Conservation (phyloP, 2,329 filamentous ascomycete species). For the Alternaria postmessia region DNA sequence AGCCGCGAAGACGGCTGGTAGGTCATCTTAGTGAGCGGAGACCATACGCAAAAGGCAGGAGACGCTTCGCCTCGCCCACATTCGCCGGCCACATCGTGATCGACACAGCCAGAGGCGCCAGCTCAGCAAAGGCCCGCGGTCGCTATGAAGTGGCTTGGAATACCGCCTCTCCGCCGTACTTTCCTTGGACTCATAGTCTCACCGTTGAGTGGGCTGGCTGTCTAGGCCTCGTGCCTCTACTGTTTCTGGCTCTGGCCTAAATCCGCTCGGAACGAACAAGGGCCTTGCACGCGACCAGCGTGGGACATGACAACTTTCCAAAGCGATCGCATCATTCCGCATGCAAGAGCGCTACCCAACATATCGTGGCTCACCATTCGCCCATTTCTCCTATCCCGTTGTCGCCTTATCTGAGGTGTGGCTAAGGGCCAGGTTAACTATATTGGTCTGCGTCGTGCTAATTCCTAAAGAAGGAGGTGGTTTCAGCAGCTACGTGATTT, state of each 20-base stretch:
- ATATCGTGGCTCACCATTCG: slow-evolving; percentile 10
- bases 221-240: neutral
- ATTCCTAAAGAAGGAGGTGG: slow-evolving; percentile 43
- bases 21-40: slow-evolving; percentile 12
- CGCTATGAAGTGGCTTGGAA: slow-evolving; percentile 16
- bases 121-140: slow-evolving; percentile 12
- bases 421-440: slow-evolving; percentile 30
- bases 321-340: neutral
- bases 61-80: neutral
- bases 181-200: neutral
- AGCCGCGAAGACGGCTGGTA: neutral
- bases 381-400: slow-evolving; percentile 14
- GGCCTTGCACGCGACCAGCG: neutral
- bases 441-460: slow-evolving; percentile 40
- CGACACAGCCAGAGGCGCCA: slow-evolving; percentile 13
- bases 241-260: neutral
- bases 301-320: neutral
- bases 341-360: slow-evolving; percentile 4
- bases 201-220: neutral
- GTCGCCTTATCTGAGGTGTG: slow-evolving; percentile 40
- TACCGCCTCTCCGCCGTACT: neutral
- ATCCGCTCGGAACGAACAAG: neutral
- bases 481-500: slow-evolving; percentile 38
- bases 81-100: slow-evolving; percentile 10
- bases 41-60: slow-evolving; percentile 21